Base-by-base conservation (phyloP, 495 filamentous ascomycete genomes). In the Tuber umbilicatum region DNA sequence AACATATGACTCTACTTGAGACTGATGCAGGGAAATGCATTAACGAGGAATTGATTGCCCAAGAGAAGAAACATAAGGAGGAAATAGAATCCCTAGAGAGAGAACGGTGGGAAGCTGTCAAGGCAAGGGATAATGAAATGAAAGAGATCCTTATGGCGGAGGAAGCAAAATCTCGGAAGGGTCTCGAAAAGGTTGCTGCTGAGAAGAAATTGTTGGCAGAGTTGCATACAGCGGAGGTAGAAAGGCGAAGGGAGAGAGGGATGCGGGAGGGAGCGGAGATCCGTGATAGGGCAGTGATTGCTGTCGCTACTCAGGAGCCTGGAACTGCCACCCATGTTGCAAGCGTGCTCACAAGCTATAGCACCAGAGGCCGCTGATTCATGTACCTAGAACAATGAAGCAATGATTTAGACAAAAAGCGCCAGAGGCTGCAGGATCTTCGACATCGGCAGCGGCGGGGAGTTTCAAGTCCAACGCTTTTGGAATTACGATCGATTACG, bases 11-110 rank as follows among this genome's bases (percentile, higher is more conserved):
- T 17, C 77, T 85, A 42, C 75, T 81, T 60, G 69, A 85, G 71
- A 85, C 85, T 16, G 70, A 75, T n/a, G 85, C 84, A 4, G 84
- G 84, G 0, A 68, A 50, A 60, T 77, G 81, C 68, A 69, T 85
- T 42, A 78, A 80, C 73, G 39, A 47, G 37, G 83, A 85, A 73
- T 69, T 85, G 12, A 27, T 64, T n/a, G 68, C 68, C 31, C 71
- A 74, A 55, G 77, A 75, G 64, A 40, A 60, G 68, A 73, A 68
- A 27, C 74, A 50, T n/a, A n/a, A 50, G 45, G 45, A n/a, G 45
- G 21, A 50, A 10, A 23, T 50, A 7, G 47, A 50, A 50, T n/a
- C 23, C 1, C 9, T 50, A 9, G 10, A 12, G 47, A 50, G 6
- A 9, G 21, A 10, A 10, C 10, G 6, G 0, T 6, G n/a, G 9